Evolutionary conservation across 495 filamentous ascomycete genomes (phyloP).

Genomic region (Xylaria bambusicola): DNA sequence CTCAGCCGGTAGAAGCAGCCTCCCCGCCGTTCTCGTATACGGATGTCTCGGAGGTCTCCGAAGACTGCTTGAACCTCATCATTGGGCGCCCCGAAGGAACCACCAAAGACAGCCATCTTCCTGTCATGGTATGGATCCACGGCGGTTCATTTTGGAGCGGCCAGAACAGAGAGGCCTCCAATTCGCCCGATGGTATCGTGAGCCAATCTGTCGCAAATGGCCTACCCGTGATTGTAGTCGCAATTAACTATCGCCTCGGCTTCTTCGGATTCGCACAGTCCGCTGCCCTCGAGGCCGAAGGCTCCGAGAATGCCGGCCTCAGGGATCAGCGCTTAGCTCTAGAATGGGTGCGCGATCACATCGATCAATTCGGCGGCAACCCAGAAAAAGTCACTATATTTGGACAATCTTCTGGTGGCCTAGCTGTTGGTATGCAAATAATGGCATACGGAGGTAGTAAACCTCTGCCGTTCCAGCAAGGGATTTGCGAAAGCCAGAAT

Average conservation of each 20-base stretch:
- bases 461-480: slow-evolving; percentile 39
- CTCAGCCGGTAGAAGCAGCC: slow-evolving; percentile 33
- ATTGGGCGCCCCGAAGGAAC: slow-evolving; percentile 41
- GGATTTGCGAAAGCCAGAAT: slow-evolving; percentile 30
- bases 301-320: slow-evolving; percentile 52
- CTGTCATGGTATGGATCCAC: slow-evolving; percentile 51
- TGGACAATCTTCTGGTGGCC: slow-evolving; percentile 56
- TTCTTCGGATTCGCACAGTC: slow-evolving; percentile 34
- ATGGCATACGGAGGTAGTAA: slow-evolving; percentile 41
- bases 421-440: slow-evolving; percentile 46
- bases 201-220: slow-evolving; percentile 43
- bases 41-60: slow-evolving; percentile 38
- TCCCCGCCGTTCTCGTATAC: slow-evolving; percentile 34
- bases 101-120: slow-evolving; percentile 33
- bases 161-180: slow-evolving; percentile 39
- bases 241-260: slow-evolving; percentile 50
- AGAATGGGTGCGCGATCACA: slow-evolving; percentile 60
- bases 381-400: slow-evolving; percentile 53
- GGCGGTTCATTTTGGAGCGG: slow-evolving; percentile 42
- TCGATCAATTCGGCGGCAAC: slow-evolving; percentile 61
- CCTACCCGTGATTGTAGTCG: slow-evolving; percentile 45
- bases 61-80: slow-evolving; percentile 50
- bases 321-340: slow-evolving; percentile 59
- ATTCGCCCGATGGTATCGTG: slow-evolving; percentile 45
- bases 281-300: slow-evolving; percentile 29